A percentile compares a stretch with the other conserved stretches of the same genome.
Conservation (phyloP, 768 basidiomycete species). For the Polyporus arcularius region DNA sequence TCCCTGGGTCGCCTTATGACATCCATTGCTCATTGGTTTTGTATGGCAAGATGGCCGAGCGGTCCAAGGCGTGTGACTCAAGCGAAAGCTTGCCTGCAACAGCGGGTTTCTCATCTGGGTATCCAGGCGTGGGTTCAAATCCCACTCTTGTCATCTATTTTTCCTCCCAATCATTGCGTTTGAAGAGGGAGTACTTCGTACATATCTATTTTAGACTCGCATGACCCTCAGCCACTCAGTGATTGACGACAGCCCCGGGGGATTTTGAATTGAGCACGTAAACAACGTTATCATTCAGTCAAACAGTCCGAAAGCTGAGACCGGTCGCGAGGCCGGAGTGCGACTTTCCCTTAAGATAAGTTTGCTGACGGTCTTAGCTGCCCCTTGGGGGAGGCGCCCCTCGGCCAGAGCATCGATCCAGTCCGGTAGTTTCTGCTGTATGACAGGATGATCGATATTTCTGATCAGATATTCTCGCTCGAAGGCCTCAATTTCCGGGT, state of each 20-base stretch:
- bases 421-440: neutral
- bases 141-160: conserved; percentile 29
- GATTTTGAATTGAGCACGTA: too few relatives aligned
- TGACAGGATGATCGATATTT: neutral
- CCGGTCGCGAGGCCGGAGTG: too few relatives aligned
- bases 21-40: too few relatives aligned
- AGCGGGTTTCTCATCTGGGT: conserved; percentile 31
- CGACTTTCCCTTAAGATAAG: neutral
- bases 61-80: conserved; percentile 67
- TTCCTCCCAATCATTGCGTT: neutral
- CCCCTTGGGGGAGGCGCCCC: neutral
- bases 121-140: conserved; percentile 32
- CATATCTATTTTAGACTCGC: too few relatives aligned
- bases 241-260: too few relatives aligned
- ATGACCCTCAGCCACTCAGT: too few relatives aligned
- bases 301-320: too few relatives aligned
- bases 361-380: neutral
- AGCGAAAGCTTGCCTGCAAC: conserved; percentile 37
- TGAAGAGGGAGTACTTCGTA: too few relatives aligned
- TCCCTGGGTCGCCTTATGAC: too few relatives aligned
- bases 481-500: conserved; percentile 1
- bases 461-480: conserved; percentile 2
- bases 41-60: conserved; percentile 59
- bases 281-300: too few relatives aligned
- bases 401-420: conserved; percentile 3